Conservation (phyloP, 345 rosid genomes). For the Boechera retrofracta region DNA sequence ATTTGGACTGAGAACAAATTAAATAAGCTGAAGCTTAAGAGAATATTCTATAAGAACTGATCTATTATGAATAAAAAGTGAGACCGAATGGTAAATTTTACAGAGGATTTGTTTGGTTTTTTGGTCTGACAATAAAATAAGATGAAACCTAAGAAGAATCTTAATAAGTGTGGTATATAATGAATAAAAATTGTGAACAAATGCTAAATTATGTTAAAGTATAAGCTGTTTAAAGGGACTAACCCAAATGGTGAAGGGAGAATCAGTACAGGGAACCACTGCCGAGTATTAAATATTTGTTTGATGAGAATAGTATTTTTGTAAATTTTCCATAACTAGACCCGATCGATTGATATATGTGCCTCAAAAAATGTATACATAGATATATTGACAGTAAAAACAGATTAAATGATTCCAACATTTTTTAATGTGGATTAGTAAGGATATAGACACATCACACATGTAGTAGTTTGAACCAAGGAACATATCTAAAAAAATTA, state of each 20-base stretch:
- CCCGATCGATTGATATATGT: too few species aligned
- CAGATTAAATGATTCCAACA: background rate
- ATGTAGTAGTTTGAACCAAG: constrained; percentile 11
- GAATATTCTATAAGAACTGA: too few species aligned
- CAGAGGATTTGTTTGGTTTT: background rate
- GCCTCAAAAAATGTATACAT: too few species aligned
- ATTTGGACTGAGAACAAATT: background rate
- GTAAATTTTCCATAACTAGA: too few species aligned
- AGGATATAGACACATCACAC: constrained; percentile 1
- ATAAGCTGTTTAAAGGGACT: background rate
- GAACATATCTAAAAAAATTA: background rate
- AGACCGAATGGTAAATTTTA: background rate
- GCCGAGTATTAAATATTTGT: background rate
- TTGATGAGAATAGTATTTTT: too few species aligned
- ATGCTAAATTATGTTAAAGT: background rate
- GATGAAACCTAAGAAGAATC: background rate
- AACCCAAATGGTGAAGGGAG: constrained; percentile 1
- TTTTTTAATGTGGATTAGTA: background rate
- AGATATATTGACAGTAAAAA: background rate
- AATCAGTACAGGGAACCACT: background rate
- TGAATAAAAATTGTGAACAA: background rate
- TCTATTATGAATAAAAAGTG: background rate
- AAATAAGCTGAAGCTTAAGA: background rate
- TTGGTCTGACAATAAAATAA: background rate
- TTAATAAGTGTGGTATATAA: background rate